Base-by-base conservation (phyloP, 2,329 filamentous ascomycete species). In the Fonsecaea monophora region DNA sequence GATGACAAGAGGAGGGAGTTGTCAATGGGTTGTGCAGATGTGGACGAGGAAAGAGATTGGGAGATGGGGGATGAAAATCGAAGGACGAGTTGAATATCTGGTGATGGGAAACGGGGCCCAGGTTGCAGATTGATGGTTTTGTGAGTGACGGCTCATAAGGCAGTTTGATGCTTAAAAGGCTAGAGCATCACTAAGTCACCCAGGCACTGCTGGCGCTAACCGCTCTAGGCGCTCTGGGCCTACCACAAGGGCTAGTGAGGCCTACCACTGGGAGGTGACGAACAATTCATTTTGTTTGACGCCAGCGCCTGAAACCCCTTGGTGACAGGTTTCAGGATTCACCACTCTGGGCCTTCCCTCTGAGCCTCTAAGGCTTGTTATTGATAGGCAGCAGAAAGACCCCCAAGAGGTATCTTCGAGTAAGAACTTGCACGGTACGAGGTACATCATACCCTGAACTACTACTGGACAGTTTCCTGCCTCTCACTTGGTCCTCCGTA, bases 1-100 rank as follows among this genome's bases (percentile, higher is more conserved):
- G 62, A 62, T 60, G 55, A 60, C 54, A 48, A 45, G 56, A 35
- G 37, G 34, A 34, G 45, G 34, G 70, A 71, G 73, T 67, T 53
- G 45, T 38, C 25, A 66, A 90, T 90, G 88, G 86, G 90, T 72
- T 84, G 32, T 59, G 57, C 71, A 69, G 63, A 68, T 67, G 61
- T 67, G 65, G 42, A 59, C 66, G 66, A 62, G 60, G 60, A 56
- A 68, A 66, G 64, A 60, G 53, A 45, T 60, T 63, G 48, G 48
- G 42, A 65, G 60, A 53, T 60, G 64, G 64, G 60, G 59, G 68
- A 67, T 67, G 69, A 60, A 68, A 64, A 67, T 66, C 62, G 61
- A 72, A 72, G 70, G 69, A 68, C 67, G 64, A 73, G 63, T 56
- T 65, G 62, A 65, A 62, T 55, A 57, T 64, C 65, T 64, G 67